phyloP scores from a whole-genome alignment of 164 flowering plant species.

The Liquidambar formosana region DNA sequence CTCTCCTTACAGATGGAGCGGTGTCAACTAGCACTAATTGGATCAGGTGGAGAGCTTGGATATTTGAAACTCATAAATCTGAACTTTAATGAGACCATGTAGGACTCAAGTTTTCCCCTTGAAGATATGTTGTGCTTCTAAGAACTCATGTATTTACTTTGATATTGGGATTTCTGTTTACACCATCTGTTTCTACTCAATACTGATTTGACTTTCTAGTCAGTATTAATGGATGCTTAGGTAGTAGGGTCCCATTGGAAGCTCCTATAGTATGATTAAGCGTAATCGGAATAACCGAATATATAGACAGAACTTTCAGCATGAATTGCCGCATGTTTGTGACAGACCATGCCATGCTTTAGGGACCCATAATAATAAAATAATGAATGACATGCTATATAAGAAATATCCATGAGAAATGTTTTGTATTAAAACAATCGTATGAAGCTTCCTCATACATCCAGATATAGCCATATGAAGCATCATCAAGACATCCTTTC shows the following conservation, averaged over 20 bases:
- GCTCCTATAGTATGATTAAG: too few species aligned
- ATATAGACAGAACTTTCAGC: too few species aligned
- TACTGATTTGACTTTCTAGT: neutral
- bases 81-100: neutral
- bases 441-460: too few species aligned
- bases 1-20: neutral
- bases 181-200: neutral
- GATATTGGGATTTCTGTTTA: neutral
- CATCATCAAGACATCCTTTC: too few species aligned
- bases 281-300: too few species aligned
- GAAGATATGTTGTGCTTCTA: neutral
- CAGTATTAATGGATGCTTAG: neutral
- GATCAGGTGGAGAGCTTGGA: slow-evolving; percentile 6
- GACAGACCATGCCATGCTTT: too few species aligned
- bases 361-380: too few species aligned
- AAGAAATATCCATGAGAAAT: too few species aligned
- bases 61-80: neutral
- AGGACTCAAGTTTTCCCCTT: neutral
- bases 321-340: too few species aligned
- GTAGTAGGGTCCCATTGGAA: neutral
- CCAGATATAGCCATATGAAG: too few species aligned
- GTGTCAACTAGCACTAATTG: neutral
- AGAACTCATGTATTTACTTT: neutral
- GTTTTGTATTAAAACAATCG: too few species aligned
- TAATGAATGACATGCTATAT: too few species aligned